Conservation (phyloP, 2,329 filamentous ascomycete species). For the Fusarium nurragi region DNA sequence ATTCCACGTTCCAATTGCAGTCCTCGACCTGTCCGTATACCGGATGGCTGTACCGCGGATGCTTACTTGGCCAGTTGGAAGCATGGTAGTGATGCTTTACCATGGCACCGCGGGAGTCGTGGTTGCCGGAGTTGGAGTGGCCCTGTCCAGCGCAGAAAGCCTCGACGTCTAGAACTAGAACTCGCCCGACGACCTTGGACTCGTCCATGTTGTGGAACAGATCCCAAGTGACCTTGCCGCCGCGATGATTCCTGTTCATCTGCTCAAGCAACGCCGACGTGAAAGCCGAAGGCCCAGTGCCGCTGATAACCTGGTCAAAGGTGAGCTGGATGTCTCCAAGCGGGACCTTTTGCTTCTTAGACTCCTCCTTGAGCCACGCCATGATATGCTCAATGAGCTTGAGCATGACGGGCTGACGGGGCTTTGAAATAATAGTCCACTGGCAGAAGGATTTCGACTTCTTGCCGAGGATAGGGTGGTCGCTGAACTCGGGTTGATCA, state of each 20-base stretch:
- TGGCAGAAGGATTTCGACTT: conserved; percentile 78
- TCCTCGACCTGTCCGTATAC: conserved; percentile 75
- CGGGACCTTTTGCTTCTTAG: conserved; percentile 65
- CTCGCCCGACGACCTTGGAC: conserved; percentile 70
- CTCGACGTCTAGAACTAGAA: conserved; percentile 75
- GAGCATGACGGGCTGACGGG: conserved; percentile 73
- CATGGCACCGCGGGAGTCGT: conserved; percentile 70
- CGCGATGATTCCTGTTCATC: conserved; percentile 61
- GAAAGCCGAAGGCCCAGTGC: conserved; percentile 77
- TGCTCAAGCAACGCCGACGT: conserved; percentile 71
- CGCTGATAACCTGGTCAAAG: conserved; percentile 77
- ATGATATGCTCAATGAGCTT: conserved; percentile 74
- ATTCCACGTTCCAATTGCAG: conserved; percentile 75
- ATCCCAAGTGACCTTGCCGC: conserved; percentile 65
- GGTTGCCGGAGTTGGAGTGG: conserved; percentile 77
- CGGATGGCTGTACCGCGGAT: conserved; percentile 73
- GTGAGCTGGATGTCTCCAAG: conserved; percentile 71
- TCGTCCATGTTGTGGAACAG: conserved; percentile 72
- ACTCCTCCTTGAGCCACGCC: conserved; percentile 69
- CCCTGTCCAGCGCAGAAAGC: conserved; percentile 78
- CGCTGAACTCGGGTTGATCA: conserved; percentile 71
- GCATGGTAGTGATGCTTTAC: conserved; percentile 81
- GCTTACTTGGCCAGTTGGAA: conserved; percentile 73
- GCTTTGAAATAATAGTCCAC: conserved; percentile 79
- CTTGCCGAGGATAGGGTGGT: conserved; percentile 72